These are phyloP conservation scores for Iodosphaeria phyllophila DNA, from an alignment of 2,329 filamentous ascomycete species.

Conservation along the genomic window DNA sequence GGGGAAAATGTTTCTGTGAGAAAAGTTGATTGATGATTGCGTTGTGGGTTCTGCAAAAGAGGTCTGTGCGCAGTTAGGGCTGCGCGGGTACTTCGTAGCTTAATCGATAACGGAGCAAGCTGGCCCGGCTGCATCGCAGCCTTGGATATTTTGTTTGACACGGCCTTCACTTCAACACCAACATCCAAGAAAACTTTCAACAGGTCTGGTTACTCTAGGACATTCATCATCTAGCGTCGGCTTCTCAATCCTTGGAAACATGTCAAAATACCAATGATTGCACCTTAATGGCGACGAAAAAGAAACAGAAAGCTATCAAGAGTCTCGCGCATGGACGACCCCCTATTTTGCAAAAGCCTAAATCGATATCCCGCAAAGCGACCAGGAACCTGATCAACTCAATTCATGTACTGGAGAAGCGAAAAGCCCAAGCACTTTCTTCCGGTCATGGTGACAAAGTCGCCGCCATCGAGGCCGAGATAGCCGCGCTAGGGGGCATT, in stretches of 20 bases:
- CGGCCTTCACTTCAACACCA: too few species aligned
- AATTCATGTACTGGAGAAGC: conserved; percentile 47
- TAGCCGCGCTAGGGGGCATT: conserved; percentile 39
- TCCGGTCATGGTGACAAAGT: conserved; percentile 32
- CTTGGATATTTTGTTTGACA: too few species aligned
- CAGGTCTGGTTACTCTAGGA: too few species aligned
- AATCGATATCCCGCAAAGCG: conserved; percentile 44
- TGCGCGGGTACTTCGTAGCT: not conserved
- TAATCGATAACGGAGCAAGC: too few species aligned
- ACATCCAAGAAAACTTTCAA: not conserved
- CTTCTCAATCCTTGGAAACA: too few species aligned
- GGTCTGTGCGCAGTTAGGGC: not conserved
- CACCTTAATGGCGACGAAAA: conserved; percentile 24
- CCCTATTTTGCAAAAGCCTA: conserved; percentile 29
- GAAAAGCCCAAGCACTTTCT: conserved; percentile 32
- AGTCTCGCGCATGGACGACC: conserved; percentile 34
- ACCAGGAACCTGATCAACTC: conserved; percentile 46
- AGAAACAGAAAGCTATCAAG: conserved; percentile 24
- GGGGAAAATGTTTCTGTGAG: too few species aligned
- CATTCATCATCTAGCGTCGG: too few species aligned
- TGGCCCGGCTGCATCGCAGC: too few species aligned
- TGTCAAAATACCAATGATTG: not conserved
- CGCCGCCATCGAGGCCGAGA: conserved; percentile 27
- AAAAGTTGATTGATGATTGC: conserved; percentile 1
- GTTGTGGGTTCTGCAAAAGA: conserved; percentile 1